phyloP scores from a whole-genome alignment of 495 filamentous ascomycete genomes.

The Friedmanniomyces endolithicus region DNA sequence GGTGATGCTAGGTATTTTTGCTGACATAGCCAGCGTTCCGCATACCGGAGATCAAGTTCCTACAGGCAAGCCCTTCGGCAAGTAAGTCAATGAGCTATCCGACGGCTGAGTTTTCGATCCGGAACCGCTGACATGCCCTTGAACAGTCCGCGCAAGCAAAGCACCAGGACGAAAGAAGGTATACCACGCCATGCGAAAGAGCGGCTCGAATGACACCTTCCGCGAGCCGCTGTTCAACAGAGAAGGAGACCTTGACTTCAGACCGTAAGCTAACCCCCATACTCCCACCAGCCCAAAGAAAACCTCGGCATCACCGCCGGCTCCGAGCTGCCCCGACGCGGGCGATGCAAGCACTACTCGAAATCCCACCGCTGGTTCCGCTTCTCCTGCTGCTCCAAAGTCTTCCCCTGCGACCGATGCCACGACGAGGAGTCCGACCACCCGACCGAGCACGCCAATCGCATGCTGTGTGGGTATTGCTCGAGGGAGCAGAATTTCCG shows the following conservation, averaged over 20 bases:
- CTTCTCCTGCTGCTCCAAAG: conserved; percentile 52
- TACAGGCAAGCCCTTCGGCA: conserved; percentile 50
- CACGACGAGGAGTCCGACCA: conserved; percentile 66
- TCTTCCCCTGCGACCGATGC: conserved; percentile 72
- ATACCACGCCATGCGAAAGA: no score
- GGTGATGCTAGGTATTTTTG: background rate
- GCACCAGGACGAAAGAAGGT: conserved; percentile 46
- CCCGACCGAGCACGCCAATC: conserved; percentile 67
- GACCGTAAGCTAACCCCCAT: background rate
- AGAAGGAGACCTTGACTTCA: background rate
- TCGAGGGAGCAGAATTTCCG: conserved; percentile 73
- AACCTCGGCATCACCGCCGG: conserved; percentile 68
- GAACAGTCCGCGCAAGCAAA: conserved; percentile 25
- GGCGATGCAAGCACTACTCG: conserved; percentile 63
- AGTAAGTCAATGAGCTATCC: conserved; percentile 20
- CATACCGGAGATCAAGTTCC: conserved; percentile 69
- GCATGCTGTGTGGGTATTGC: conserved; percentile 60
- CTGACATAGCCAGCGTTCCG: conserved; percentile 38
- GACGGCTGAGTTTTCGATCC: no score
- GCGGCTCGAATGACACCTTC: no score
- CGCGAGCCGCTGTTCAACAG: no score
- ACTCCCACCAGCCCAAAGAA: conserved; percentile 37
- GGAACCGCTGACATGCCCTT: background rate
- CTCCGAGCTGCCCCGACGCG: conserved; percentile 60
- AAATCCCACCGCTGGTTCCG: conserved; percentile 66